Evolutionary conservation across 768 basidiomycete genomes (phyloP).

Genomic region (Boletales sp.): DNA sequence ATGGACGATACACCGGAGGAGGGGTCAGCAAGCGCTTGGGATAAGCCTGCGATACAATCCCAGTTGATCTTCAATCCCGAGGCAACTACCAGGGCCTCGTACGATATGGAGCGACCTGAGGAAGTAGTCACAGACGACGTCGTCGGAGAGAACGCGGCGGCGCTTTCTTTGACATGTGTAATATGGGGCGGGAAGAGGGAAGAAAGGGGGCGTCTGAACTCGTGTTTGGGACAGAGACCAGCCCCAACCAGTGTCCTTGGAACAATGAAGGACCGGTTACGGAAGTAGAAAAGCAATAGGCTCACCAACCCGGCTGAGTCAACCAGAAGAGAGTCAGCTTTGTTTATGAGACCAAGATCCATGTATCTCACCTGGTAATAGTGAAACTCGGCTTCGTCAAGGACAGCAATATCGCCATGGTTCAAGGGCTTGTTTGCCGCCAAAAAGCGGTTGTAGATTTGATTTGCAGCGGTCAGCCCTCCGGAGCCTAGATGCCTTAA

Average conservation of each 20-base stretch:
- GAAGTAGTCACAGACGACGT: conserved; percentile 70
- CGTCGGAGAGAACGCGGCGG: conserved; percentile 70
- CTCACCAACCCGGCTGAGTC: conserved; percentile 83
- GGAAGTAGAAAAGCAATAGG: not conserved
- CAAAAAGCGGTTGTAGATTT: conserved; percentile 80
- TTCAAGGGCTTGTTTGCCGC: conserved; percentile 64
- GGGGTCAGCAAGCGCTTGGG: conserved; percentile 73
- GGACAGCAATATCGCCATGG: conserved; percentile 76
- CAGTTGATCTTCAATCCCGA: conserved; percentile 88
- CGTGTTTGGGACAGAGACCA: conserved; percentile 72
- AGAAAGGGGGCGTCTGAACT: conserved; percentile 61
- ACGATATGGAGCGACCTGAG: conserved; percentile 65
- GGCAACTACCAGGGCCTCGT: conserved; percentile 53
- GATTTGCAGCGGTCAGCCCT: conserved; percentile 81
- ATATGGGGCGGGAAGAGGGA: conserved; percentile 60
- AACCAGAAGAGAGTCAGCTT: not conserved
- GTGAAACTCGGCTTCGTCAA: conserved; percentile 80
- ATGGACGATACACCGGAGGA: conserved; percentile 85
- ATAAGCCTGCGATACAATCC: conserved; percentile 60
- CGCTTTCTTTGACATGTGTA: conserved; percentile 62
- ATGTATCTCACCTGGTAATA: conserved; percentile 70
- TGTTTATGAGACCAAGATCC: not conserved
- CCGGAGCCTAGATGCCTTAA: conserved; percentile 55
- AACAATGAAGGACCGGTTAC: conserved; percentile 2
- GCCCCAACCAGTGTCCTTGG: conserved; percentile 87